These are phyloP conservation scores for Carallia pectinifolia DNA, from an alignment of 345 rosid species.

Conservation along the genomic window DNA sequence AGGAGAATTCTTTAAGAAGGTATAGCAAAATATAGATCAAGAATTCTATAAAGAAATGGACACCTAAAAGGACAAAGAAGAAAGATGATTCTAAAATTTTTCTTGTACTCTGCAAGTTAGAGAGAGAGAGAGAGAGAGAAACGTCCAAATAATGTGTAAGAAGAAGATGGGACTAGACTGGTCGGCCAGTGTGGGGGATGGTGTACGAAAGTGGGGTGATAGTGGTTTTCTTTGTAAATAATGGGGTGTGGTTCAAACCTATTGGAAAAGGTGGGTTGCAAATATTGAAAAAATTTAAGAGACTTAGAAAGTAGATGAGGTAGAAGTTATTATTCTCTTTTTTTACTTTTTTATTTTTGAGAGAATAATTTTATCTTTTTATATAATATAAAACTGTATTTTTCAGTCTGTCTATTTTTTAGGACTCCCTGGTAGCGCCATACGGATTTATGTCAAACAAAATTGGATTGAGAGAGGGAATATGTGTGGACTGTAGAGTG, in stretches of 20 bases:
- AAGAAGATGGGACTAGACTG: constrained; percentile 35
- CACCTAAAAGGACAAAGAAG: constrained; percentile 5
- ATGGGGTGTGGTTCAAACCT: not conserved
- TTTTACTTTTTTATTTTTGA: no score
- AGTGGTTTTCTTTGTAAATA: constrained; percentile 1
- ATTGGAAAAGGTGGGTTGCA: not conserved
- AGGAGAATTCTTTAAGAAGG: not conserved
- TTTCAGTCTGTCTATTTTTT: no score
- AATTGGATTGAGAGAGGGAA: constrained; percentile 11
- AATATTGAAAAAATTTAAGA: no score
- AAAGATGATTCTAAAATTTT: not conserved
- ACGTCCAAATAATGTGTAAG: constrained; percentile 16
- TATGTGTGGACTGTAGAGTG: constrained; percentile 24
- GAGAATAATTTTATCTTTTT: no score
- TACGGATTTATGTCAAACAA: not conserved
- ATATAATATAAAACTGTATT: no score
- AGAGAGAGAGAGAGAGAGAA: constrained; percentile 29
- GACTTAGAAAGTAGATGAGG: no score
- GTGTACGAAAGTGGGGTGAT: constrained; percentile 3
- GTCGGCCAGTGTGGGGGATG: constrained; percentile 9
- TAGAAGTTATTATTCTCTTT: no score
- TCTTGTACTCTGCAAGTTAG: not conserved
- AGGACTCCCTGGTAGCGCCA: no score
- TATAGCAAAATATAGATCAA: constrained; percentile 10
- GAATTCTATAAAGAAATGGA: constrained; percentile 10